Evolutionary conservation across 768 basidiomycete species (phyloP).

Genomic region (Mycena floridula): DNA sequence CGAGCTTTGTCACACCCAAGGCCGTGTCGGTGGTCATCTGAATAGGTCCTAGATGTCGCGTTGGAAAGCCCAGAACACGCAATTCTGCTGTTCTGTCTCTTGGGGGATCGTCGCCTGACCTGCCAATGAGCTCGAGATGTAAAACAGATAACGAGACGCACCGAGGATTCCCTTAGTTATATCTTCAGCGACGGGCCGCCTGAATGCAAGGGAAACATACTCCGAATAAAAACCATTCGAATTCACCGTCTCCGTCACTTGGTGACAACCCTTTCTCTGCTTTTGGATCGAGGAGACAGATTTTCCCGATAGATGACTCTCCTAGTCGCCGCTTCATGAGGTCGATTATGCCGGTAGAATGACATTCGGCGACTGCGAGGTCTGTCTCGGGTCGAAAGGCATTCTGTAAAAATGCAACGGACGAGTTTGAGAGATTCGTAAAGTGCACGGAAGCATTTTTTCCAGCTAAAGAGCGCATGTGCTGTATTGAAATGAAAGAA

Average conservation of each 20-base stretch:
- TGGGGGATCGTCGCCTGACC: slow-evolving; percentile 88
- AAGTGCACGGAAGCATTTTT: slow-evolving; percentile 63
- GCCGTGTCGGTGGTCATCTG: slow-evolving; percentile 99
- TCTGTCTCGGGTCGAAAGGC: slow-evolving; percentile 19
- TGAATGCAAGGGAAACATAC: slow-evolving; percentile 37
- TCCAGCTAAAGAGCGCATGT: slow-evolving; percentile 81
- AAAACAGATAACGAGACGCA: slow-evolving; percentile 14
- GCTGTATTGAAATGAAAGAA: slow-evolving; percentile 32
- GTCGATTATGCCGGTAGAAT: slow-evolving; percentile 48
- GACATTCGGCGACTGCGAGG: slow-evolving; percentile 37
- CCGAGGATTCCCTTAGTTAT: slow-evolving; percentile 57
- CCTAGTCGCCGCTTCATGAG: slow-evolving; percentile 38
- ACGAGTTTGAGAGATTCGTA: slow-evolving; percentile 78
- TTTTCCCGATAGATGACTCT: slow-evolving; percentile 43
- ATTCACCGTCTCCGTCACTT: slow-evolving; percentile 67
- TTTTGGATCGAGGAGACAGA: slow-evolving; percentile 94
- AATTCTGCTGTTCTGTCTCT: slow-evolving; percentile 89
- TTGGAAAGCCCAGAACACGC: slow-evolving; percentile 80
- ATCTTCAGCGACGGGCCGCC: slow-evolving; percentile 1
- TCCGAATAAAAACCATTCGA: slow-evolving; percentile 90
- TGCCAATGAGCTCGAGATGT: slow-evolving; percentile 10
- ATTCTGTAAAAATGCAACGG: slow-evolving; percentile 45
- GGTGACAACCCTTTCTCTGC: slow-evolving; percentile 66
- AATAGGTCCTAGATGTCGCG: slow-evolving; percentile 74
- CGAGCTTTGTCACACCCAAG: slow-evolving; percentile 80